These are phyloP conservation scores for Plasmodium knowlesi DNA, from an alignment of 169 alveolate genomes.

Conservation along the genomic window DNA sequence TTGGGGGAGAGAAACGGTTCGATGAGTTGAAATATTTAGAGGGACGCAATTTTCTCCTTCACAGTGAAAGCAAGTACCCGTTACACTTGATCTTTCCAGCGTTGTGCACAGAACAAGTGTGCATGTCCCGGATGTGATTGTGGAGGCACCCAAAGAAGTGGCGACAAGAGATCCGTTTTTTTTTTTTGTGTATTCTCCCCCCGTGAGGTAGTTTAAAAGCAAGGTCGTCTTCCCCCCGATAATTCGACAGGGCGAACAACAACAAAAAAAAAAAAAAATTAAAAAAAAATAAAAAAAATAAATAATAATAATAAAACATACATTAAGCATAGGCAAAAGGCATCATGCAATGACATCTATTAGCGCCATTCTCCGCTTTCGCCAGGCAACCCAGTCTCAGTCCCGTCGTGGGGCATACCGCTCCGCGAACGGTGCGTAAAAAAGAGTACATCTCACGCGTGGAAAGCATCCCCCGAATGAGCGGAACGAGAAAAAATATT, in stretches of 20 bases:
- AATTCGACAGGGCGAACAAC: too few relatives aligned
- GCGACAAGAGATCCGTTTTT: neutral
- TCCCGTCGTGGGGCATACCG: neutral
- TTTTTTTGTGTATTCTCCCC: neutral
- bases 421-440: neutral
- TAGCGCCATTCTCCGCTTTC: neutral
- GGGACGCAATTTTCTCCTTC: neutral
- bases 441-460: neutral
- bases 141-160: neutral
- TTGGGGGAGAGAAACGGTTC: neutral
- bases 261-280: too few relatives aligned
- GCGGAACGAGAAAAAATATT: neutral
- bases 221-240: neutral
- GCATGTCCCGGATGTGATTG: neutral
- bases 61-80: neutral
- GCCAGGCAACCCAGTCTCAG: neutral
- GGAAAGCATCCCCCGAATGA: neutral
- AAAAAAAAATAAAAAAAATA: too few relatives aligned
- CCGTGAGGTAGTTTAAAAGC: neutral
- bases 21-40: neutral
- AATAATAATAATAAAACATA: too few relatives aligned
- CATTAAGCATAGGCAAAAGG: neutral
- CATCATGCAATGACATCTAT: neutral
- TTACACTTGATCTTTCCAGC: neutral
- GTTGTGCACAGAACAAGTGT: neutral